Conservation (phyloP, 768 basidiomycete genomes). For the Pleurotus citrinopileatus region DNA sequence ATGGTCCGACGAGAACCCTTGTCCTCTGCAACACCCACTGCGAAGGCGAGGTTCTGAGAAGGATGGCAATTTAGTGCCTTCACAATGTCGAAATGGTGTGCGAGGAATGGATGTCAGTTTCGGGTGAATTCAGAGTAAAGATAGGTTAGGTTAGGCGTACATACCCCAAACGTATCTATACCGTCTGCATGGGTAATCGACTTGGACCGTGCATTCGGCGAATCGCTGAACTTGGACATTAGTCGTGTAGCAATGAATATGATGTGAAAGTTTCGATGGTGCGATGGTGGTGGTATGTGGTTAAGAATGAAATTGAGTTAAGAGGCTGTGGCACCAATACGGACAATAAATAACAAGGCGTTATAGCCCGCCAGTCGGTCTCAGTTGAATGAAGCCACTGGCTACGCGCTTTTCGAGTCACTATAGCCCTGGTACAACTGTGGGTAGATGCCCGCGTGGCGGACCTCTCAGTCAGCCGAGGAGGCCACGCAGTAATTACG, state of each 20-base stretch:
- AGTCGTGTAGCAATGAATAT: neutral
- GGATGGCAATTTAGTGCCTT: constrained; percentile 80
- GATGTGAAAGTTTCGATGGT: neutral
- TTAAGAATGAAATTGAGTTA: neutral
- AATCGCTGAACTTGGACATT: constrained; percentile 49
- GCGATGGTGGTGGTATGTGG: neutral
- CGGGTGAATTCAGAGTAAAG: neutral
- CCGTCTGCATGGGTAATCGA: constrained; percentile 72
- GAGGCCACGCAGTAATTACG: neutral
- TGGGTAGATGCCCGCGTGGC: no score
- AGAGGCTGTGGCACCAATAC: neutral
- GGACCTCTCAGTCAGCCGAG: no score
- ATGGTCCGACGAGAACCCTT: constrained; percentile 89
- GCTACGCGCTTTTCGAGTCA: no score
- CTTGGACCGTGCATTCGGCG: constrained; percentile 78
- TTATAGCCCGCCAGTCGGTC: no score
- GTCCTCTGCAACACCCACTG: constrained; percentile 78
- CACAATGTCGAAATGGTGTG: no score
- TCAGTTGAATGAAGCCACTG: no score
- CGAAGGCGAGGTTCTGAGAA: constrained; percentile 57
- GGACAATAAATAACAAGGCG: neutral
- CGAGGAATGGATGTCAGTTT: no score
- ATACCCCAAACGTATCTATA: constrained; percentile 73
- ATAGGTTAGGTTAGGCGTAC: constrained; percentile 20
- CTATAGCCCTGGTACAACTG: no score